A percentile compares a stretch with the other conserved stretches of the same genome.
These are phyloP conservation scores for Saccharomyces uvarum DNA, from an alignment of 1,139 yeast genomes.

Conservation along the genomic window DNA sequence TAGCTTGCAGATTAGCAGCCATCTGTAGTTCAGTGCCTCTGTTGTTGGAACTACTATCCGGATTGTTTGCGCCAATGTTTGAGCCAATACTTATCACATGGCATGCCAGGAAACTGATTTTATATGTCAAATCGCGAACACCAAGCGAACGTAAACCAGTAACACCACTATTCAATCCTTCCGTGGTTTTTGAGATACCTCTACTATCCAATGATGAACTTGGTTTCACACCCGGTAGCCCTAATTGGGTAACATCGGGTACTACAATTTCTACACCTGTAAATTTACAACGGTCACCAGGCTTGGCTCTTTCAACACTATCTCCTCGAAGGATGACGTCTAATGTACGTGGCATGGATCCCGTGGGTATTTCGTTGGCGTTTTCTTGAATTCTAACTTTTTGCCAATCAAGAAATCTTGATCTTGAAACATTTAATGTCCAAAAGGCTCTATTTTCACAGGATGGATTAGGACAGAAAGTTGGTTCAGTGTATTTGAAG, in stretches of 20 bases:
- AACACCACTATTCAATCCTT: constrained; percentile 77
- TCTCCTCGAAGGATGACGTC: constrained; percentile 93
- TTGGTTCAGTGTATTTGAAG: constrained; percentile 91
- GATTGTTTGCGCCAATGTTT: constrained; percentile 15
- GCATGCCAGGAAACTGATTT: constrained; percentile 84
- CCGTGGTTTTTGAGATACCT: constrained; percentile 50
- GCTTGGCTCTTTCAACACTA: constrained; percentile 91
- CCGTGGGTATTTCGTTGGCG: constrained; percentile 92
- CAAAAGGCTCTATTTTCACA: constrained; percentile 85
- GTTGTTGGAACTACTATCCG: constrained; percentile 6
- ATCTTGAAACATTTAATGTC: constrained; percentile 75
- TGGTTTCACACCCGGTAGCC: constrained; percentile 95
- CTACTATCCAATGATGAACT: constrained; percentile 66
- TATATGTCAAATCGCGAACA: constrained; percentile 88
- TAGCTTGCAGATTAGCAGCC: constrained; percentile 20
- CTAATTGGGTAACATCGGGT: constrained; percentile 91
- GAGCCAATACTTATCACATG: constrained; percentile 50
- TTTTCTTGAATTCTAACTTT: constrained; percentile 93
- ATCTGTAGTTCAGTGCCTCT: constrained; percentile 27
- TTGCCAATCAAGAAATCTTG: constrained; percentile 95
- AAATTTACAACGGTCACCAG: constrained; percentile 93
- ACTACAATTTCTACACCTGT: constrained; percentile 94
- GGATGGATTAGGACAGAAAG: constrained; percentile 77
- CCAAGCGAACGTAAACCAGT: constrained; percentile 82
- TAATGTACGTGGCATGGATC: constrained; percentile 96